phyloP scores from a whole-genome alignment of 2,329 filamentous ascomycete species.

The Sordariomycetes sp. region DNA sequence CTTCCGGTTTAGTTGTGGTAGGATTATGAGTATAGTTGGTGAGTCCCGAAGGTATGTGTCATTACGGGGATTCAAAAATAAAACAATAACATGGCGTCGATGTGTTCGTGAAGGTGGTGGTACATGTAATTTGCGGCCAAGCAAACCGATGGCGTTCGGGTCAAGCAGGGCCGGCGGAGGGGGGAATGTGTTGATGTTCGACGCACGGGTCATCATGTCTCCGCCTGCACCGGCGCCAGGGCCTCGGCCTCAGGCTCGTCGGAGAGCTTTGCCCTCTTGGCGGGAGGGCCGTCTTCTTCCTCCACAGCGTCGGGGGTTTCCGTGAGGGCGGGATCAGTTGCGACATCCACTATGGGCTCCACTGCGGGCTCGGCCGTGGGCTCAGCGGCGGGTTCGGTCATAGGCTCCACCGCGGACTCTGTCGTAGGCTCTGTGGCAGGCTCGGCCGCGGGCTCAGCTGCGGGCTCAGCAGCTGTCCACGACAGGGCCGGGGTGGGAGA shows the following conservation, averaged over 20 bases:
- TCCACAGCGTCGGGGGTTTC: not conserved
- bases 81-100: not conserved
- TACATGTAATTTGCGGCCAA: not conserved
- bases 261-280: constrained; percentile 2
- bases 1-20: not conserved
- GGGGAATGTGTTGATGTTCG: no score
- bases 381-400: not conserved
- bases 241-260: not conserved
- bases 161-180: not conserved
- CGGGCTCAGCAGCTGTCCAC: not conserved
- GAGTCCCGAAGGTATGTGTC: not conserved
- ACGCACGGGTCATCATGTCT: no score
- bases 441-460: not conserved
- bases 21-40: not conserved
- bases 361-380: not conserved
- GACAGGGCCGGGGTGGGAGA: not conserved
- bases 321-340: no score
- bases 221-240: no score
- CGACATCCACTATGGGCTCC: not conserved
- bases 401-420: not conserved
- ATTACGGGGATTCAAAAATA: not conserved
- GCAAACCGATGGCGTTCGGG: not conserved
- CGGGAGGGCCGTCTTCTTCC: not conserved
- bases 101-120: constrained; percentile 2
- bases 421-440: not conserved